Evolutionary conservation across 306 rosid genomes (phyloP).

Genomic region (Astragalus glycyphyllos): DNA sequence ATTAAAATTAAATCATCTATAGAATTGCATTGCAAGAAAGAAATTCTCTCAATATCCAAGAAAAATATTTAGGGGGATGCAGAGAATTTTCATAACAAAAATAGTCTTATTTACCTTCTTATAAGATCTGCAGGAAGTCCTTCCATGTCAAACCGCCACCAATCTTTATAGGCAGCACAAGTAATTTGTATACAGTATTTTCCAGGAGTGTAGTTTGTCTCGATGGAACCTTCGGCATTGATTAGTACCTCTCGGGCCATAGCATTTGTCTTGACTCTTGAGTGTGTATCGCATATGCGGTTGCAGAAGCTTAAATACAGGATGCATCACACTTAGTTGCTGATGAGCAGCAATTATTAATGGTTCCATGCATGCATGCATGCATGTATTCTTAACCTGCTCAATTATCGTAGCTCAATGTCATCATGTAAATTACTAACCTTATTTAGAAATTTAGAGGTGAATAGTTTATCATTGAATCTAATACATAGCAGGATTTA

Average conservation of each 20-base stretch:
- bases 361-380: slow-evolving; percentile 52
- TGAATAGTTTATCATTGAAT: too few species aligned
- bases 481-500: background rate
- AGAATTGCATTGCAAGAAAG: slow-evolving; percentile 1
- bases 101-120: slow-evolving; percentile 44
- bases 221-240: slow-evolving; percentile 45
- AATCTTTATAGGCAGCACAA: slow-evolving; percentile 47
- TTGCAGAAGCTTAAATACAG: slow-evolving; percentile 52
- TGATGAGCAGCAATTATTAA: slow-evolving; percentile 52
- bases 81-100: background rate
- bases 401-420: background rate
- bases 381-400: slow-evolving; percentile 58
- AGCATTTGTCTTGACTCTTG: slow-evolving; percentile 50
- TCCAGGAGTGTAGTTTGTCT: slow-evolving; percentile 45
- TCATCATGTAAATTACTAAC: too few species aligned
- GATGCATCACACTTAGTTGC: slow-evolving; percentile 60
- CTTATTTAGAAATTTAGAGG: too few species aligned
- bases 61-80: background rate
- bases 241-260: slow-evolving; percentile 43
- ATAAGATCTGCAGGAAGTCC: slow-evolving; percentile 53
- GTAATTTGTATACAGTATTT: slow-evolving; percentile 49
- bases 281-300: slow-evolving; percentile 54
- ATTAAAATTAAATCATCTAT: too few species aligned
- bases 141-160: slow-evolving; percentile 51
- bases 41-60: background rate